Base-by-base conservation (phyloP, 78 protist genomes). In the Dictyostelium intermedium region DNA sequence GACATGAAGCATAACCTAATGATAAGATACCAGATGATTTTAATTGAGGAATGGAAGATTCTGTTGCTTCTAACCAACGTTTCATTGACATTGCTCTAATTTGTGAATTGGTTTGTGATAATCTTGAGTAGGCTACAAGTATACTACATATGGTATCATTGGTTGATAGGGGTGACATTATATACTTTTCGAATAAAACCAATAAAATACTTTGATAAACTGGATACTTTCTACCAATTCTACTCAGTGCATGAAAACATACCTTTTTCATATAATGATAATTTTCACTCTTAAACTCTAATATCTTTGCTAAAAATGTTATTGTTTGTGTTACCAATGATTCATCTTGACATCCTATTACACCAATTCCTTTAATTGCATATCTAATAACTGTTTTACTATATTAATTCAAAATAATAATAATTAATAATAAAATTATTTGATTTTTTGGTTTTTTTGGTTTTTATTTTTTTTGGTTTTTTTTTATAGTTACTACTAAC, bases 1-100 rank as follows among this genome's bases (percentile, higher is more conserved):
- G 96, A 81, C 93, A 94, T 8, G 93, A 86, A 10, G 96, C 96
- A 80, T 87, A 91, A 23, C 96, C 96, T 9, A 94, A 18, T n/a
- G 95, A 66, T 27, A 86, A 76, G 2, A 94, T 94, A 72, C 96
- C 96, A 20, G 92, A 93, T 25, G 85, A 53, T 61, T 50, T 92
- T 20, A 56, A 80, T 20, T 47, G 81, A n/a, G 80, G 50, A 78
- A 77, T 73, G 4, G 83, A n/a, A n/a, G 63, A 61, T 11, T 82
- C 89, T 16, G 83, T 84, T 32, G 96, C 96, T 86, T 83, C 91
- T 7, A 92, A 30, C 93, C 91, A 86, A 25, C 96, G 35, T 35
- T 60, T 41, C 87, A 84, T 86, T 4, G 60, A 80, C 73, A 79
- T 32, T 10, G 30, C 79, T 53, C 96, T 47, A 32, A 92, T 45